Base-by-base conservation (phyloP, 495 filamentous ascomycete genomes). In the Aspergillus incahuasiensis region DNA sequence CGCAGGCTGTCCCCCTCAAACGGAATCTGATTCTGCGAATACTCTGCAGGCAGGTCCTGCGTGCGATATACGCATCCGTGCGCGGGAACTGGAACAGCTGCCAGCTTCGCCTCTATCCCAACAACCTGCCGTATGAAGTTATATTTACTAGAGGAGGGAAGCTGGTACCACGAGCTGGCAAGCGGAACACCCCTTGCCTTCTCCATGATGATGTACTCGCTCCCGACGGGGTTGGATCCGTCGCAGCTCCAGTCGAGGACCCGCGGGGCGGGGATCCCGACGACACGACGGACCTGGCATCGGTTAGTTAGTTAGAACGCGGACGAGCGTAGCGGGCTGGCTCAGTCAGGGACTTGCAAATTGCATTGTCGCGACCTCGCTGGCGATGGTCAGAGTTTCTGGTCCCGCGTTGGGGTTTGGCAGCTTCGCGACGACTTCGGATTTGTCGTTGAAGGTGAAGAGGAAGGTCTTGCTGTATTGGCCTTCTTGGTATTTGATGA, bases 191-290 rank as follows among this genome's bases (percentile, higher is more conserved):
- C 48, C 35, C 21, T 51, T 42, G 49, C 49, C 12, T 52, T 52
- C 28, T 52, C 49, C 35, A 43, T 52, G 38, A 52, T 52, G 16
- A 52, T 52, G 35, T 52, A 52, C 28, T 52, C 49, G 20, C 35
- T n/a, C 3, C 49, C 49, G 12, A 52, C 49, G 25, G 49, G 12
- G 16, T 42, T 41, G 6, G 1, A 41, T 7, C 11, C 18, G 13
- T 52, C 38, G 20, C 49, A 42, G 38, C 49, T 52, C 49, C 49
- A 42, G 16, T n/a, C 34, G 1, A 43, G 40, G 5, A 52, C 35
- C 15, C 49, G 49, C 19, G 49, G 49, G 16, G 43, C 35, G 16
- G 49, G 49, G 6, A 52, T 25, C 3, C 25, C 25, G 3, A 28
- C 8, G 8, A 28, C 8, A 28, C 25, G 25, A 28, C 25, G 25